Conservation (phyloP, 805 yeast species). For the Kregervanrija fluxuum region DNA sequence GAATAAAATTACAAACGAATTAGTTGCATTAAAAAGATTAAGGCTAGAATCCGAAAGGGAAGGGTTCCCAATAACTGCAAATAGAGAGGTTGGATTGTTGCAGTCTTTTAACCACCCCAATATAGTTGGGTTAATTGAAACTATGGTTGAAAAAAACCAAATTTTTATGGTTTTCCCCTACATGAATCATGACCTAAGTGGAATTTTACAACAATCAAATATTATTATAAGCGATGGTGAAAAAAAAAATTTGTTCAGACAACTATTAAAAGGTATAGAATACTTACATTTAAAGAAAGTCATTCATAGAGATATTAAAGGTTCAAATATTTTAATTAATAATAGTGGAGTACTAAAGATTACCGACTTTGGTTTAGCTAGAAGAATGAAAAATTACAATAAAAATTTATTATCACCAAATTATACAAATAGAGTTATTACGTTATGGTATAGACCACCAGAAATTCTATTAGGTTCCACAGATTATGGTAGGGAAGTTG, state of each 20-base stretch:
- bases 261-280: constrained; percentile 58
- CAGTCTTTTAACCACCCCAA: constrained; percentile 80
- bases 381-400: constrained; percentile 56
- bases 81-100: constrained; percentile 79
- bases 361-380: constrained; percentile 78
- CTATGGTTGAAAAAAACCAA: constrained; percentile 73
- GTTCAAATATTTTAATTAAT: constrained; percentile 67
- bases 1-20: constrained; percentile 57
- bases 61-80: constrained; percentile 94
- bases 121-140: constrained; percentile 75
- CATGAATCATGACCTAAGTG: constrained; percentile 89
- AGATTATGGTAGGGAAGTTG: constrained; percentile 83
- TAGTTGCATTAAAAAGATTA: constrained; percentile 82
- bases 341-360: constrained; percentile 57
- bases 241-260: constrained; percentile 59
- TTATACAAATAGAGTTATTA: constrained; percentile 91
- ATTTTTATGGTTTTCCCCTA: constrained; percentile 91
- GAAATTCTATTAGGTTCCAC: constrained; percentile 88
- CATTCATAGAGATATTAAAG: constrained; percentile 77
- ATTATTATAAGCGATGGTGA: constrained; percentile 55
- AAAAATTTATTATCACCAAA: constrained; percentile 53
- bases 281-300: constrained; percentile 64
- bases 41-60: constrained; percentile 84
- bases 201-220: constrained; percentile 71
- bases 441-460: constrained; percentile 97